These are phyloP conservation scores for Taiozyma onychis DNA, from an alignment of 1,139 yeast genomes.

Conservation along the genomic window DNA sequence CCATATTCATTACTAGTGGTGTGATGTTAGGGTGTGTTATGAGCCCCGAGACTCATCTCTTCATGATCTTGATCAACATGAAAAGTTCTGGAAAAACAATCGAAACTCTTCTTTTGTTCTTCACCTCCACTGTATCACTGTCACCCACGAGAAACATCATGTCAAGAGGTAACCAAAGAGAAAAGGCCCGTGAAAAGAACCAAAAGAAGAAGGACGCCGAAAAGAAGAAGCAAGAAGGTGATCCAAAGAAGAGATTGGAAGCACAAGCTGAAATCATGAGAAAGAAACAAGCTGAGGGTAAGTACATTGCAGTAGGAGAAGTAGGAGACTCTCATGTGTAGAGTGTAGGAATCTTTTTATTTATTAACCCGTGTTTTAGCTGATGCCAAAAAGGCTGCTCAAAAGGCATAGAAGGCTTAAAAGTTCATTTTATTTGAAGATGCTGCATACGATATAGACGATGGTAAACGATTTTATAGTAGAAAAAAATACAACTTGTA, in stretches of 20 bases:
- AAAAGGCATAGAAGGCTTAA: not conserved
- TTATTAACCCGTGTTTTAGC: constrained; percentile 31
- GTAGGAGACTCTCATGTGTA: not conserved
- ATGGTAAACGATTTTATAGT: not conserved
- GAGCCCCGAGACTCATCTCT: not conserved
- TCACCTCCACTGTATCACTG: not conserved
- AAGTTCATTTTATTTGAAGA: not conserved
- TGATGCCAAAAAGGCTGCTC: constrained; percentile 55
- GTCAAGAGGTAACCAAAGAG: constrained; percentile 98
- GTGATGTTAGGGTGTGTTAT: not conserved
- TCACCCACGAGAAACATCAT: constrained; percentile 30
- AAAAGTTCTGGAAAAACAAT: not conserved
- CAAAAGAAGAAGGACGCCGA: constrained; percentile 65
- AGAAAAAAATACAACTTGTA: not conserved
- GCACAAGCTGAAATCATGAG: constrained; percentile 85
- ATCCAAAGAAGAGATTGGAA: constrained; percentile 79
- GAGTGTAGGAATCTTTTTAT: not conserved
- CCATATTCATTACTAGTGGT: too few species aligned
- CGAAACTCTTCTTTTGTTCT: not conserved
- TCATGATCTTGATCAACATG: too few species aligned
- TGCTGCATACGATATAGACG: not conserved
- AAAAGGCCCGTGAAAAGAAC: constrained; percentile 86
- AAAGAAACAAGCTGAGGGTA: constrained; percentile 79
- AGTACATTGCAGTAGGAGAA: constrained; percentile 25
- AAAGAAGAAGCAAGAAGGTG: constrained; percentile 69